Conservation (phyloP, 139 green algal species). For the Ostreobium quekettii region DNA sequence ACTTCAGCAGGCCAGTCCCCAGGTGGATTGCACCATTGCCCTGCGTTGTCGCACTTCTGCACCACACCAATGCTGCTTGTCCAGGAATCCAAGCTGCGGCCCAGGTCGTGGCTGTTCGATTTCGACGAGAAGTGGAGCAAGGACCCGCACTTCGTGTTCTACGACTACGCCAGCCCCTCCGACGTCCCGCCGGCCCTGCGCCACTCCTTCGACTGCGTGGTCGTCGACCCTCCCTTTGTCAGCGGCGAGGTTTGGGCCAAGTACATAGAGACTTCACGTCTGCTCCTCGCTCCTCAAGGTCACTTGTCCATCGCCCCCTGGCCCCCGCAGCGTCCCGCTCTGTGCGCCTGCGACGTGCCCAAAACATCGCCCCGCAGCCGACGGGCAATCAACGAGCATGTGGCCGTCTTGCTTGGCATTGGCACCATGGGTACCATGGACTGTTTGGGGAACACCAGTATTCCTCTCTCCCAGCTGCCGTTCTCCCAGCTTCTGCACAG, state of each 20-base stretch:
- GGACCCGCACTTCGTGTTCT: conserved; percentile 47
- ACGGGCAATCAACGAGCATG: too few relatives aligned
- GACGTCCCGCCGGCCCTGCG: conserved; percentile 37
- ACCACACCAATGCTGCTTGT: neutral
- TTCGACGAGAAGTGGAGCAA: conserved; percentile 55
- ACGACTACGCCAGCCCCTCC: conserved; percentile 59
- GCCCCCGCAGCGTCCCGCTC: too few relatives aligned
- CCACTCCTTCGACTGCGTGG: conserved; percentile 51
- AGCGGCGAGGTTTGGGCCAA: conserved; percentile 58
- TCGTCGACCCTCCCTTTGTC: conserved; percentile 68
- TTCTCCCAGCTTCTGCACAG: too few relatives aligned
- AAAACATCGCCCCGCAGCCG: too few relatives aligned
- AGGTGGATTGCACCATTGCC: neutral
- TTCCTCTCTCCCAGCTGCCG: too few relatives aligned
- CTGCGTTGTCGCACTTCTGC: neutral
- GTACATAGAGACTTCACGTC: conserved; percentile 42
- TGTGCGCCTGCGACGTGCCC: too few relatives aligned
- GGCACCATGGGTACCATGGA: too few relatives aligned
- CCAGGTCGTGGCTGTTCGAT: conserved; percentile 44
- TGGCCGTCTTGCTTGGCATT: too few relatives aligned
- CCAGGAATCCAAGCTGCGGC: conserved; percentile 26
- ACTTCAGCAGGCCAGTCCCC: neutral
- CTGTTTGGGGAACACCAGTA: too few relatives aligned
- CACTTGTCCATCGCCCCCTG: too few relatives aligned
- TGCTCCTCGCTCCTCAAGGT: conserved; percentile 39